Evolutionary conservation across 495 filamentous ascomycete species (phyloP).

Genomic region (Aspergillus nanangensis): DNA sequence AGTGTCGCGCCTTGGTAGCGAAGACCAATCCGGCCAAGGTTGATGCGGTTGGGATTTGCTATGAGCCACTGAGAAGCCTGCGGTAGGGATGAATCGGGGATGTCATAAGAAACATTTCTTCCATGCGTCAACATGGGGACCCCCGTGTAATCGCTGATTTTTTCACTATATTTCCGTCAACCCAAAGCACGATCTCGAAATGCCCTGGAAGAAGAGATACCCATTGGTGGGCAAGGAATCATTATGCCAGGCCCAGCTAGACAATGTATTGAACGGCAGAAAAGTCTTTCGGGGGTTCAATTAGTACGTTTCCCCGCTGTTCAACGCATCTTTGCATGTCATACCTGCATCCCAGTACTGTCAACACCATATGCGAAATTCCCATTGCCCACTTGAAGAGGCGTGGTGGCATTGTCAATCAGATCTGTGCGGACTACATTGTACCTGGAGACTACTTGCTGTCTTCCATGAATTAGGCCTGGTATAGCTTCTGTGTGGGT

Average conservation of each 20-base stretch:
- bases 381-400: slow-evolving; percentile 15
- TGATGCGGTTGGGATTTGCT: slow-evolving; percentile 14
- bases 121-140: slow-evolving; percentile 11
- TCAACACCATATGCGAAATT: slow-evolving; percentile 15
- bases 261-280: slow-evolving; percentile 14
- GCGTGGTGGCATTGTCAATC: slow-evolving; percentile 13
- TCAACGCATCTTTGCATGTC: neutral
- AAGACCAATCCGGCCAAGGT: slow-evolving; percentile 11
- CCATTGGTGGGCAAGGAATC: slow-evolving; percentile 11
- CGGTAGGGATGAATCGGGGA: slow-evolving; percentile 11
- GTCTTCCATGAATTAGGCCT: neutral
- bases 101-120: slow-evolving; percentile 14
- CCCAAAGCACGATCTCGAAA: neutral
- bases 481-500: too few species aligned
- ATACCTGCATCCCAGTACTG: slow-evolving; percentile 16
- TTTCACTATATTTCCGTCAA: slow-evolving; percentile 1
- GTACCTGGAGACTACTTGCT: slow-evolving; percentile 8
- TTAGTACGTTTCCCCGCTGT: neutral
- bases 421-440: slow-evolving; percentile 12
- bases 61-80: slow-evolving; percentile 13
- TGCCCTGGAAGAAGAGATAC: neutral
- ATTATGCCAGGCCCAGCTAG: slow-evolving; percentile 17
- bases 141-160: slow-evolving; percentile 7
- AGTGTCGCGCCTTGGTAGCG: slow-evolving; percentile 5
- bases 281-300: slow-evolving; percentile 4